phyloP scores from a whole-genome alignment of 108 stramenopile genomes.

The Chaetoceros tenuissimus region DNA sequence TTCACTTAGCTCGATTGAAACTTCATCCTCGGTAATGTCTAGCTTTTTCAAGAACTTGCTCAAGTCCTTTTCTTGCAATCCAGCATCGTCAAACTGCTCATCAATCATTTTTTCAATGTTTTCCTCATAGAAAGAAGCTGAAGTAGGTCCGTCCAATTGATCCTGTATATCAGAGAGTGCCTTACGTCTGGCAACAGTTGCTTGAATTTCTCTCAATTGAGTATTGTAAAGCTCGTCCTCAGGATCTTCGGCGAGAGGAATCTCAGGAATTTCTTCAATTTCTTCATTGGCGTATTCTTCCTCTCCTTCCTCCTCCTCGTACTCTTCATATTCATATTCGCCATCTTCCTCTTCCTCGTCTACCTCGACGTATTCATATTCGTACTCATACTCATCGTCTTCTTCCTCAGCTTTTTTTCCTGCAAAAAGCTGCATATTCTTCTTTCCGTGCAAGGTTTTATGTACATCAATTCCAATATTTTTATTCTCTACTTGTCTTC shows the following conservation, averaged over 20 bases:
- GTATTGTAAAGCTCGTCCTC: slow-evolving; percentile 31
- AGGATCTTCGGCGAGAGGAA: slow-evolving; percentile 22
- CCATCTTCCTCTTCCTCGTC: slow-evolving; percentile 5
- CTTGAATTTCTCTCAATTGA: slow-evolving; percentile 25
- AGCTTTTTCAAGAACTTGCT: slow-evolving; percentile 9
- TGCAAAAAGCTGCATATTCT: neutral
- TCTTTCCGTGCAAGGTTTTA: neutral
- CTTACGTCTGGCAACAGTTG: slow-evolving; percentile 9
- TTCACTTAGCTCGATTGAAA: neutral
- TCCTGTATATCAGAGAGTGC: neutral
- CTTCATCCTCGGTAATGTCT: slow-evolving; percentile 21
- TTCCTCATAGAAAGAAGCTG: neutral
- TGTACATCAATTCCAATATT: neutral
- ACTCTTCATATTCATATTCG: slow-evolving; percentile 10
- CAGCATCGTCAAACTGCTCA: neutral
- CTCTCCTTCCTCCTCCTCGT: slow-evolving; percentile 9
- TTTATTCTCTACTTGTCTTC: neutral
- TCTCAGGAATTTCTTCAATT: neutral
- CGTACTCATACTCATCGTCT: slow-evolving; percentile 9
- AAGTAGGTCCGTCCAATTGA: neutral
- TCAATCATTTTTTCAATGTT: neutral
- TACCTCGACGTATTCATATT: slow-evolving; percentile 3
- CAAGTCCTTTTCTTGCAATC: neutral
- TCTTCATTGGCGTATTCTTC: slow-evolving; percentile 2
- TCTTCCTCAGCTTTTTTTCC: neutral